phyloP scores from a whole-genome alignment of 2,329 filamentous ascomycete genomes.

The Aspergillus texensis region DNA sequence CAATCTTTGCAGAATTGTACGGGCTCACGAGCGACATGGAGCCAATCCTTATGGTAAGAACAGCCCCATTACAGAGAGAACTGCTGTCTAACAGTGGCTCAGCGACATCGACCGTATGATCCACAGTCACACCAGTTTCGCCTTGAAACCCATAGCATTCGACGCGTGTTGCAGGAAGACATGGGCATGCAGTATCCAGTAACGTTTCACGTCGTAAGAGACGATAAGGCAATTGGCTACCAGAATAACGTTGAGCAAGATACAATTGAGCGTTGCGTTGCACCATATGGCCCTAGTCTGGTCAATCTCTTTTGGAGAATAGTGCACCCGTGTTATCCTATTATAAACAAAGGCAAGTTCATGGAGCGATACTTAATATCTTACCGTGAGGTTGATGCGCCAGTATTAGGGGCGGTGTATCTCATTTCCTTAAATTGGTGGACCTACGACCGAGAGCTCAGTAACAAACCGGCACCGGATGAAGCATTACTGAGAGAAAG shows the following conservation, averaged over 20 bases:
- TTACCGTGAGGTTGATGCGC: not conserved
- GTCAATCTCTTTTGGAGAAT: not conserved
- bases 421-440: constrained; percentile 3
- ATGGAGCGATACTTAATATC: not conserved
- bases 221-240: not conserved
- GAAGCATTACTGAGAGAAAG: not conserved
- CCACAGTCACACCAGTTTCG: not conserved
- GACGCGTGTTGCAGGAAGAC: not conserved
- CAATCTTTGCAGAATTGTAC: not conserved
- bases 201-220: not conserved
- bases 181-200: constrained; percentile 5
- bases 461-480: not conserved
- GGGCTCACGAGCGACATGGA: not conserved
- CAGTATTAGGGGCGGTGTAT: not conserved
- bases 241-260: not conserved
- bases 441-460: not conserved
- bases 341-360: not conserved
- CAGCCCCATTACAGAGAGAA: not conserved
- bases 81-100: not conserved
- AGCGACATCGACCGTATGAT: constrained; percentile 2
- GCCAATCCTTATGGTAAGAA: not conserved
- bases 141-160: not conserved
- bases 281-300: not conserved
- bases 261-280: constrained; percentile 1
- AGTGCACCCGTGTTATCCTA: not conserved